phyloP scores from a whole-genome alignment of 805 yeast genomes.

The Saccharomycopsis synnaedendra region DNA sequence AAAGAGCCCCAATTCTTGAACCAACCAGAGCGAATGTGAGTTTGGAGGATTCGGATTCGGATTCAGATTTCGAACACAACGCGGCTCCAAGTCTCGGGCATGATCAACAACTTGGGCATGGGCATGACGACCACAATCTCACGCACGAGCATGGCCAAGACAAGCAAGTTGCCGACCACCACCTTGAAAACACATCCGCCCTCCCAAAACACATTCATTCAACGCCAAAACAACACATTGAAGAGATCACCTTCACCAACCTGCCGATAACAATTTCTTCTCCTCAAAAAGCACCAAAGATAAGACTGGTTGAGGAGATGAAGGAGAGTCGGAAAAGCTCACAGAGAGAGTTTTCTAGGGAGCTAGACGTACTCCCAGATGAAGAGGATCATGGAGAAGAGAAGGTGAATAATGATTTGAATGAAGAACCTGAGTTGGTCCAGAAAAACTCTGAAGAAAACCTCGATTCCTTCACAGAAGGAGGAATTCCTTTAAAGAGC shows the following conservation, averaged over 20 bases:
- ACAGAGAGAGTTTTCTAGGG: not conserved
- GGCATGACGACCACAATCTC: no score
- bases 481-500: constrained; percentile 40
- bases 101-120: no score
- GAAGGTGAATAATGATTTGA: no score
- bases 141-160: not conserved
- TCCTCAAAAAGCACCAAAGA: constrained; percentile 13
- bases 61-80: not conserved
- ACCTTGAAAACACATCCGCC: not conserved
- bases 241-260: not conserved
- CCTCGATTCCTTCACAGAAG: constrained; percentile 34
- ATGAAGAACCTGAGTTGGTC: no score
- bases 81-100: no score
- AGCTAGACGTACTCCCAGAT: no score
- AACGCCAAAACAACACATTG: not conserved
- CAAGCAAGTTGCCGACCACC: not conserved
- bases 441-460: not conserved
- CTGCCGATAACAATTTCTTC: constrained; percentile 16
- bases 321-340: not conserved
- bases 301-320: constrained; percentile 9
- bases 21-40: no score
- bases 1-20: no score
- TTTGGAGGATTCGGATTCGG: no score
- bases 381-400: no score
- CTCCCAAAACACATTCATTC: not conserved